Evolutionary conservation across 257 asterid species (phyloP).

Genomic region (Solanum chmielewskii): DNA sequence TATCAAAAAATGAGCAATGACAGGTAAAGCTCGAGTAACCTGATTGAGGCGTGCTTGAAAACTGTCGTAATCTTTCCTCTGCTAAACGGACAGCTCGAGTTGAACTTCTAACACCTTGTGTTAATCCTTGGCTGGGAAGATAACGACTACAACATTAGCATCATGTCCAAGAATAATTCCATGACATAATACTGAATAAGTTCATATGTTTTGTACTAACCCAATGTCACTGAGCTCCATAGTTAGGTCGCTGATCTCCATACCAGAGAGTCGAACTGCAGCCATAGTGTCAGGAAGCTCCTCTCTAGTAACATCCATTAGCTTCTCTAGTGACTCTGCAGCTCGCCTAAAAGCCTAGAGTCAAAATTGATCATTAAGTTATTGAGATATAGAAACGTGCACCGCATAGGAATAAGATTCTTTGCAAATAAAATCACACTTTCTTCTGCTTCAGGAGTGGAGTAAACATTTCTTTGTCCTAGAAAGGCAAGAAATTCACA

Average conservation of each 20-base stretch:
- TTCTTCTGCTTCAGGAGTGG: neutral
- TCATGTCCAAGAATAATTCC: neutral
- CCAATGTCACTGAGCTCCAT: constrained; percentile 93
- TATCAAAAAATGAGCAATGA: neutral
- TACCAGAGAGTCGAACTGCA: constrained; percentile 86
- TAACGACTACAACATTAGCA: neutral
- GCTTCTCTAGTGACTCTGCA: constrained; percentile 70
- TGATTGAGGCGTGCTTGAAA: constrained; percentile 45
- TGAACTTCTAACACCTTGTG: constrained; percentile 73
- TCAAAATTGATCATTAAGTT: neutral
- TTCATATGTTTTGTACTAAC: constrained; percentile 16
- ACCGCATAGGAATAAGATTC: neutral
- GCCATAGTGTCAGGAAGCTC: constrained; percentile 96
- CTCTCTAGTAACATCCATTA: constrained; percentile 74
- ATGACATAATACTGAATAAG: neutral
- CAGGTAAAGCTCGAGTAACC: constrained; percentile 28
- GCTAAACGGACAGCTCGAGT: constrained; percentile 73
- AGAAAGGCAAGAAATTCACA: neutral
- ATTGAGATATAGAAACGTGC: neutral
- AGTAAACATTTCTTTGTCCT: neutral
- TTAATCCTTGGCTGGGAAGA: constrained; percentile 57
- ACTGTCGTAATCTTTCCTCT: constrained; percentile 60
- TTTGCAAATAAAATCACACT: neutral
- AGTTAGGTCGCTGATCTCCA: constrained; percentile 90
- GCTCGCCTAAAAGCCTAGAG: constrained; percentile 78